Evolutionary conservation across 805 yeast species (phyloP).

Genomic region (Yarrowia sp.): DNA sequence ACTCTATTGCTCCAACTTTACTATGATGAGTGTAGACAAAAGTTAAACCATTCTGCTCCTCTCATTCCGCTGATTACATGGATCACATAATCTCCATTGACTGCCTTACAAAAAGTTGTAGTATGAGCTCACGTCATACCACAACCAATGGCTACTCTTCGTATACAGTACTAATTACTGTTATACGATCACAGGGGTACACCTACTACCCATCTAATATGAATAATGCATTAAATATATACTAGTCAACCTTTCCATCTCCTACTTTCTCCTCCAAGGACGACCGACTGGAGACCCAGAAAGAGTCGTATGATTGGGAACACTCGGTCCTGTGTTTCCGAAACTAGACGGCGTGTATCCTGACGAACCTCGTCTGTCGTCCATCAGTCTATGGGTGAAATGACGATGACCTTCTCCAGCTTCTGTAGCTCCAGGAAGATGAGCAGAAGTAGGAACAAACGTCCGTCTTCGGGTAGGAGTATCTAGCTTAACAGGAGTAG

Average conservation of each 20-base stretch:
- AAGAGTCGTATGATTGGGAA: slow-evolving; percentile 1
- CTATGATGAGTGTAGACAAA: too few relatives aligned
- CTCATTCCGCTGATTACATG: too few relatives aligned
- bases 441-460: slow-evolving; percentile 16
- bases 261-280: slow-evolving; percentile 15
- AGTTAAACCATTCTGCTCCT: too few relatives aligned
- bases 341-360: slow-evolving; percentile 24
- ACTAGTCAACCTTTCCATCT: not conserved
- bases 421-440: not conserved
- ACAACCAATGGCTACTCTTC: too few relatives aligned
- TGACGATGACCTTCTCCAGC: not conserved
- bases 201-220: too few relatives aligned
- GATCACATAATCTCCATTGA: too few relatives aligned
- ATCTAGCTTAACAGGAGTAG: slow-evolving; percentile 16
- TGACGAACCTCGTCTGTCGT: slow-evolving; percentile 20
- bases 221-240: slow-evolving; percentile 4
- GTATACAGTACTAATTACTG: too few relatives aligned
- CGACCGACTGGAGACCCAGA: slow-evolving; percentile 26
- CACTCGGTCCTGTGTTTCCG: slow-evolving; percentile 13
- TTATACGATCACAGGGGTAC: too few relatives aligned
- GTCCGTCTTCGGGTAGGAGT: slow-evolving; percentile 28
- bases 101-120: too few relatives aligned
- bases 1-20: too few relatives aligned
- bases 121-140: too few relatives aligned
- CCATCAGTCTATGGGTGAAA: slow-evolving; percentile 24